These are phyloP conservation scores for Tetrapyrgos nigripes DNA, from an alignment of 1,284 basidiomycete species.

Conservation along the genomic window DNA sequence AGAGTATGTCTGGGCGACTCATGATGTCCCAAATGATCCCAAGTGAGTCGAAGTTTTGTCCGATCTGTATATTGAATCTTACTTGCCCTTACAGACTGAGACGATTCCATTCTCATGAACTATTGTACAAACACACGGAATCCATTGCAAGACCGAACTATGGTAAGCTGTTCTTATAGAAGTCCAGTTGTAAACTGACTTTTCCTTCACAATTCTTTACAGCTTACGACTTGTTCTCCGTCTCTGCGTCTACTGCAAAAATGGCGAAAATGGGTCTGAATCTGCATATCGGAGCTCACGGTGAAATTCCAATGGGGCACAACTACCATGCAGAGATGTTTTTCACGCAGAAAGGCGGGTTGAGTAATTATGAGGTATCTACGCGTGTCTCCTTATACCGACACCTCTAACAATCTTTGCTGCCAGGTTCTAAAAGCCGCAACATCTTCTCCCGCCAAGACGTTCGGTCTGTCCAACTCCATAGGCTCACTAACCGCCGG, in stretches of 20 bases:
- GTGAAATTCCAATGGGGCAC: constrained; percentile 71
- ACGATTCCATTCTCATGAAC: constrained; percentile 66
- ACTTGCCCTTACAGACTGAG: constrained; percentile 51
- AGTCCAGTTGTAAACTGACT: constrained; percentile 2
- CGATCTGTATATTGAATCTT: background rate
- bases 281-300: constrained; percentile 75
- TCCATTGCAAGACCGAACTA: constrained; percentile 61
- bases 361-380: constrained; percentile 51
- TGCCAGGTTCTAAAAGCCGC: constrained; percentile 68
- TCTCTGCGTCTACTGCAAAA: constrained; percentile 66
- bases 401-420: background rate
- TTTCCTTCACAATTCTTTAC: background rate
- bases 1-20: constrained; percentile 68
- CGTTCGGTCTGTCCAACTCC: constrained; percentile 64
- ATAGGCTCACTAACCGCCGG: constrained; percentile 67
- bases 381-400: background rate
- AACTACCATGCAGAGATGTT: constrained; percentile 79
- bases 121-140: constrained; percentile 63
- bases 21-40: constrained; percentile 68
- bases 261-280: constrained; percentile 67
- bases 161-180: constrained; percentile 47
- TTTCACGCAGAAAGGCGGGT: constrained; percentile 65
- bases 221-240: constrained; percentile 72
- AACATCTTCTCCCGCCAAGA: constrained; percentile 65
- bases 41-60: constrained; percentile 52